Evolutionary conservation across 2,329 filamentous ascomycete species (phyloP).

Genomic region (Hypocreales sp.): DNA sequence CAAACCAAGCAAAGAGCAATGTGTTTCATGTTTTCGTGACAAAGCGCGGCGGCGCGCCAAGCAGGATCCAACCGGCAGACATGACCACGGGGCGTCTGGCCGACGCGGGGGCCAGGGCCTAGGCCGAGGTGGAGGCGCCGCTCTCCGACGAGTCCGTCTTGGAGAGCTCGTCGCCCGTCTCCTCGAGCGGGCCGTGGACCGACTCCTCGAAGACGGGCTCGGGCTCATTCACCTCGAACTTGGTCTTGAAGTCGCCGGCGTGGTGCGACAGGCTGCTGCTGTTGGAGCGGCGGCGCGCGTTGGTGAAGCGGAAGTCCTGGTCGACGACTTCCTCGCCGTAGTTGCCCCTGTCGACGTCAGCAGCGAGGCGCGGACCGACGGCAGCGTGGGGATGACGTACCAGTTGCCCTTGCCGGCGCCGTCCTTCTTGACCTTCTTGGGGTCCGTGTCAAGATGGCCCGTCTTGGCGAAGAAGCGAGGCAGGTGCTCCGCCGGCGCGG

Average conservation of each 20-base stretch:
- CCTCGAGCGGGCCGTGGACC: slow-evolving; percentile 50
- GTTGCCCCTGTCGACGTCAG: slow-evolving; percentile 73
- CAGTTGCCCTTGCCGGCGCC: slow-evolving; percentile 88
- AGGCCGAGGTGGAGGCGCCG: slow-evolving; percentile 41
- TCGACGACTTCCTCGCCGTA: slow-evolving; percentile 75
- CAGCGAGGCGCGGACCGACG: no score
- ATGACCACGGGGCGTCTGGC: slow-evolving; percentile 8
- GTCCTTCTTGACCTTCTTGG: slow-evolving; percentile 94
- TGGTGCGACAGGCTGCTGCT: slow-evolving; percentile 59
- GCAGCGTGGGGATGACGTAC: no score
- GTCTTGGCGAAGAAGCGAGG: slow-evolving; percentile 90
- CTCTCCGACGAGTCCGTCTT: slow-evolving; percentile 46
- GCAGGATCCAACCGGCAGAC: slow-evolving; percentile 1
- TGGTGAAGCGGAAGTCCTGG: slow-evolving; percentile 67
- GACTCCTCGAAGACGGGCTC: slow-evolving; percentile 89
- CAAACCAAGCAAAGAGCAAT: slow-evolving; percentile 2
- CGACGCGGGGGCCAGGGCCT: slow-evolving; percentile 22
- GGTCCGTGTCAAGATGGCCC: slow-evolving; percentile 66
- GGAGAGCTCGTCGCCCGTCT: slow-evolving; percentile 36
- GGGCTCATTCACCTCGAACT: slow-evolving; percentile 80
- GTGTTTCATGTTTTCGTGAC: slow-evolving; percentile 7
- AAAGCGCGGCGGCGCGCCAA: not conserved
- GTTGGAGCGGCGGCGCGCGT: slow-evolving; percentile 84
- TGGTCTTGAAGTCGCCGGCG: slow-evolving; percentile 77
- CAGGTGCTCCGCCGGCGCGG: slow-evolving; percentile 52